A percentile compares a stretch with the other conserved stretches of the same genome.
phyloP scores from a whole-genome alignment of 2,329 filamentous ascomycete species.

The Fusarium bulbicola region DNA sequence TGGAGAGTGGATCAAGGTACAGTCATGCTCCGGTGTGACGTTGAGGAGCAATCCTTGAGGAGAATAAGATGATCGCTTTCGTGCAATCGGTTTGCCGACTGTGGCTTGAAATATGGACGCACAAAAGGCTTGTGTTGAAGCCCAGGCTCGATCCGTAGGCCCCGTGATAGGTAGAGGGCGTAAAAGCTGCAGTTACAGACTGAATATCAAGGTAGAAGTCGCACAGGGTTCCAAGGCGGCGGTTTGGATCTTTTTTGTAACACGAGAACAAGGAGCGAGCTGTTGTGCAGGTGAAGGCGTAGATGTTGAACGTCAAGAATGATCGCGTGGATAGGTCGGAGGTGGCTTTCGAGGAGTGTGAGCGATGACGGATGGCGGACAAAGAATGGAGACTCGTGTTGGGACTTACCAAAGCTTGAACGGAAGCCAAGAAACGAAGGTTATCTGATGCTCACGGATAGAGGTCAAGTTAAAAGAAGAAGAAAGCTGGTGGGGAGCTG shows the following conservation, averaged over 20 bases:
- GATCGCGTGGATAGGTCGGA: constrained; percentile 32
- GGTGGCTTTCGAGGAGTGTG: constrained; percentile 27
- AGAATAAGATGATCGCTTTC: constrained; percentile 5
- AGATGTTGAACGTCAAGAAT: constrained; percentile 30
- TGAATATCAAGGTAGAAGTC: constrained; percentile 32
- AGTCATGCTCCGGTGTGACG: constrained; percentile 37
- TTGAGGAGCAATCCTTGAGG: constrained; percentile 19
- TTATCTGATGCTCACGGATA: constrained; percentile 11
- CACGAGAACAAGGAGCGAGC: constrained; percentile 32
- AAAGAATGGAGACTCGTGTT: constrained; percentile 34
- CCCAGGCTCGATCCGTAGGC: constrained; percentile 11
- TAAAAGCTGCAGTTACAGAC: constrained; percentile 19
- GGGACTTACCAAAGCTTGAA: constrained; percentile 40
- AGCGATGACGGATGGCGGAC: constrained; percentile 39
- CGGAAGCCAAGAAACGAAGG: constrained; percentile 25
- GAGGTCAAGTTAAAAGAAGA: constrained; percentile 13
- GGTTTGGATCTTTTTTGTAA: constrained; percentile 33
- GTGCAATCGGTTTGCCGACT: constrained; percentile 10
- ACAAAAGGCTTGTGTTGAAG: constrained; percentile 6
- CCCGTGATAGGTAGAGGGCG: constrained; percentile 16
- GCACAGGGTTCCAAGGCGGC: constrained; percentile 34
- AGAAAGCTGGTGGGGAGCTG: constrained; percentile 24
- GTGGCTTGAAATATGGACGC: neutral
- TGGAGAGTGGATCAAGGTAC: constrained; percentile 21
- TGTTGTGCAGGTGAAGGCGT: constrained; percentile 32